Percentiles rank a stretch among this genome's conserved stretches.
These are phyloP conservation scores for Populus davidiana DNA, from an alignment of 345 rosid species.

Conservation along the genomic window DNA sequence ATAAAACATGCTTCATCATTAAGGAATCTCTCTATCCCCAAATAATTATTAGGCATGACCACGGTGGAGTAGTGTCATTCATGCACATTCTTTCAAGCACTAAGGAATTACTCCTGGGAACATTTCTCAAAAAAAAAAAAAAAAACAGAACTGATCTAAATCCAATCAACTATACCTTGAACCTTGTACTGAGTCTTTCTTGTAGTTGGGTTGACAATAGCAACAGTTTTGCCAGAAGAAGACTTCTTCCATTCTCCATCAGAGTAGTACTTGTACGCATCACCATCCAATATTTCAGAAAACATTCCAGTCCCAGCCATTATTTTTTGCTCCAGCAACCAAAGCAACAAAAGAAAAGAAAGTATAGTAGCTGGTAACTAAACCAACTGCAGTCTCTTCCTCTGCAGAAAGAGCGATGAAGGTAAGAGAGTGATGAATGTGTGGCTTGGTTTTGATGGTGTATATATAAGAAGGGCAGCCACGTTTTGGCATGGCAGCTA, in stretches of 20 bases:
- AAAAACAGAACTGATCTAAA: background rate
- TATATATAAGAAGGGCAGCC: slow-evolving; percentile 37
- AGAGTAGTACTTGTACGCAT: slow-evolving; percentile 72
- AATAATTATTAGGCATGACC: background rate
- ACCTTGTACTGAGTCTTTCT: slow-evolving; percentile 87
- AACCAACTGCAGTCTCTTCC: background rate
- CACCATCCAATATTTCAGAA: slow-evolving; percentile 79
- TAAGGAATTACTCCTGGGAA: background rate
- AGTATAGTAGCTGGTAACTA: background rate
- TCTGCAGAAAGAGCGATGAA: background rate
- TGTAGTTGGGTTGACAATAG: slow-evolving; percentile 80
- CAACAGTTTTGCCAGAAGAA: slow-evolving; percentile 69
- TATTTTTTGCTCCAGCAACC: background rate
- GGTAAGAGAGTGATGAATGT: slow-evolving; percentile 8
- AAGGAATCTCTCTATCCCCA: background rate
- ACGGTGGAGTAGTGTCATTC: background rate
- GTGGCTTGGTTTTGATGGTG: background rate
- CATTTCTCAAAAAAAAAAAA: background rate
- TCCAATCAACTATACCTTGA: slow-evolving; percentile 52
- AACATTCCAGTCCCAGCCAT: slow-evolving; percentile 90
- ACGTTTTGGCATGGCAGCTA: slow-evolving; percentile 12
- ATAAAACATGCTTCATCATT: background rate
- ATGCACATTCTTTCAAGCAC: background rate
- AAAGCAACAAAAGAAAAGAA: too few relatives aligned
- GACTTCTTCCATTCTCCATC: slow-evolving; percentile 89